A percentile compares a stretch with the other conserved stretches of the same genome.
These are phyloP conservation scores for Rubroboletus pulcherrimus DNA, from an alignment of 768 basidiomycete species.

Conservation along the genomic window DNA sequence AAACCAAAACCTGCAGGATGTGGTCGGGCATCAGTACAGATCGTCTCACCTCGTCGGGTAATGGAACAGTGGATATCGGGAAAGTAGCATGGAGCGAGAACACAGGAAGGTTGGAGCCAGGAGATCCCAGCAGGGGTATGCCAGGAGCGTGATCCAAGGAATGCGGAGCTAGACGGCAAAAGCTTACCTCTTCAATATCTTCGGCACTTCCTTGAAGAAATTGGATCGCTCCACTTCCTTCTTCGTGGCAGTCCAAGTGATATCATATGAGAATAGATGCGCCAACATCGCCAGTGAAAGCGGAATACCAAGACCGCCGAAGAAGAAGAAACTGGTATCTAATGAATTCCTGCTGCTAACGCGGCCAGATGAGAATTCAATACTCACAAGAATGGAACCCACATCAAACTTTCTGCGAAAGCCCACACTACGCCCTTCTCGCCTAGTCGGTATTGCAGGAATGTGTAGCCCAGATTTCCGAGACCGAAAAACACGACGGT, in stretches of 20 bases:
- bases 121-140: not conserved
- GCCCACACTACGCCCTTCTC: slow-evolving; percentile 25
- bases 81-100: not conserved
- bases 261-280: slow-evolving; percentile 57
- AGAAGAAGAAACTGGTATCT: slow-evolving; percentile 43
- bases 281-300: slow-evolving; percentile 50
- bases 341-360: slow-evolving; percentile 4
- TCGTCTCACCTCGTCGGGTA: slow-evolving; percentile 1
- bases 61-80: not conserved
- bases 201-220: slow-evolving; percentile 88
- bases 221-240: slow-evolving; percentile 88
- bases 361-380: not conserved
- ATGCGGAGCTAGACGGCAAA: not conserved
- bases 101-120: not conserved
- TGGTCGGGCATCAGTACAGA: slow-evolving; percentile 15
- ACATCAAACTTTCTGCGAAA: slow-evolving; percentile 25
- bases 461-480: slow-evolving; percentile 66
- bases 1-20: slow-evolving; percentile 30
- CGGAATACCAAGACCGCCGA: slow-evolving; percentile 54
- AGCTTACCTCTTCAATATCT: slow-evolving; percentile 53
- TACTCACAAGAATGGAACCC: slow-evolving; percentile 38
- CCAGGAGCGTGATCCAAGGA: not conserved
- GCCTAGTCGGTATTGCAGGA: slow-evolving; percentile 72
- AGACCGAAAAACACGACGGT: slow-evolving; percentile 74
- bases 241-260: slow-evolving; percentile 56